Percentiles rank a stretch among this genome's conserved stretches.
Evolutionary conservation across 1,284 basidiomycete genomes (phyloP).

Genomic region (Leccinum subspadiceum): DNA sequence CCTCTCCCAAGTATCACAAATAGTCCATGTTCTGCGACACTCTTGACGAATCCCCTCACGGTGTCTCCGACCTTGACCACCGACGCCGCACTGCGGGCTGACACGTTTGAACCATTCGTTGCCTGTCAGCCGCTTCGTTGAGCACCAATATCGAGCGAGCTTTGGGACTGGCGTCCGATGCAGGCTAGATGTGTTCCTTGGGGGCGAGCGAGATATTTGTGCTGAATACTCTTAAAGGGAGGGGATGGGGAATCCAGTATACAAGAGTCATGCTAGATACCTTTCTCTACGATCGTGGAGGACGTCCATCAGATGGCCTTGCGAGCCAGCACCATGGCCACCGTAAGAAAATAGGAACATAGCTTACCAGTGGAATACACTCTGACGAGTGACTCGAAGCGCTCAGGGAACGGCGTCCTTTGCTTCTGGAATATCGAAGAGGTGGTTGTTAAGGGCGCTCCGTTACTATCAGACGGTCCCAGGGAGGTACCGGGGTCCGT

Average conservation of each 20-base stretch:
- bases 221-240: not conserved
- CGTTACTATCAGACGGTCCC: slow-evolving; percentile 26
- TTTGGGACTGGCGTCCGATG: too few relatives aligned
- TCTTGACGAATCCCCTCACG: slow-evolving; percentile 88
- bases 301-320: slow-evolving; percentile 20
- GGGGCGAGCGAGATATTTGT: not conserved
- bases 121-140: slow-evolving; percentile 12
- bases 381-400: slow-evolving; percentile 43
- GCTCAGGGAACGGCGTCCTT: slow-evolving; percentile 33
- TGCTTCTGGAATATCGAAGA: slow-evolving; percentile 67
- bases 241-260: not conserved
- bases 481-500: slow-evolving; percentile 45
- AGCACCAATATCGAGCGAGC: not conserved
- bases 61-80: slow-evolving; percentile 70
- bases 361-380: slow-evolving; percentile 54
- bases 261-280: not conserved
- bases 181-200: not conserved
- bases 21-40: slow-evolving; percentile 83
- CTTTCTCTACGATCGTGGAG: not conserved
- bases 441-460: slow-evolving; percentile 66
- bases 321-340: slow-evolving; percentile 61
- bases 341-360: not conserved
- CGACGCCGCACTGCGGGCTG: slow-evolving; percentile 10
- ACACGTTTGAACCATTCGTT: not conserved
- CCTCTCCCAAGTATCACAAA: slow-evolving; percentile 85